phyloP scores from a whole-genome alignment of 148 eudicot species.

The Agrostemma githago region DNA sequence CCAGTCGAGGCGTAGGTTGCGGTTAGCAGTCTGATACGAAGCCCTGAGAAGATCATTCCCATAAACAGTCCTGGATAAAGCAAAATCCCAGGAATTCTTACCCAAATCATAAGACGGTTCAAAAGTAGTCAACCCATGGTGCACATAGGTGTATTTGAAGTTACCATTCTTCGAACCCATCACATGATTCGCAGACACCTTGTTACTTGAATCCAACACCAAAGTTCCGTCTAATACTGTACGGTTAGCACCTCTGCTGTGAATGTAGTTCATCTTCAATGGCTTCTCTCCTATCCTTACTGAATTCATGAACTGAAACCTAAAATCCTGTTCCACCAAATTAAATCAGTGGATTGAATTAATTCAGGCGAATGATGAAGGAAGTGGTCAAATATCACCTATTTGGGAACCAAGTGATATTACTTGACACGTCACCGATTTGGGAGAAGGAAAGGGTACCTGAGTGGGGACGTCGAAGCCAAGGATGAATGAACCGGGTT shows the following conservation, averaged over 20 bases:
- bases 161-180: constrained; percentile 67
- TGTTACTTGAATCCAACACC: constrained; percentile 65
- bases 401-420: too few species aligned
- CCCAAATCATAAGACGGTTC: constrained; percentile 74
- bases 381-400: too few species aligned
- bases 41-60: constrained; percentile 67
- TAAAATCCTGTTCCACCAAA: constrained; percentile 47
- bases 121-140: constrained; percentile 55
- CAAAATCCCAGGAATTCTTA: constrained; percentile 81
- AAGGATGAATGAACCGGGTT: constrained; percentile 68
- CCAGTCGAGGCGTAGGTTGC: constrained; percentile 75
- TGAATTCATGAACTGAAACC: constrained; percentile 82
- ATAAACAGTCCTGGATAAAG: constrained; percentile 56
- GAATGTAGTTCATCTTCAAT: constrained; percentile 75
- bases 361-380: too few species aligned
- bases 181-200: constrained; percentile 63
- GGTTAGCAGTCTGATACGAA: constrained; percentile 62
- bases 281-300: constrained; percentile 64
- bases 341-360: too few species aligned
- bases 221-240: constrained; percentile 65
- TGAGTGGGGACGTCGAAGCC: constrained; percentile 79
- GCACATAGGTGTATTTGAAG: constrained; percentile 68
- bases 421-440: too few species aligned
- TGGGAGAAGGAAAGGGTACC: constrained; percentile 23
- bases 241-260: constrained; percentile 53